A percentile compares a stretch with the other conserved stretches of the same genome.
These are phyloP conservation scores for Aleurites moluccanus DNA, from an alignment of 441 rosid species.

Conservation along the genomic window DNA sequence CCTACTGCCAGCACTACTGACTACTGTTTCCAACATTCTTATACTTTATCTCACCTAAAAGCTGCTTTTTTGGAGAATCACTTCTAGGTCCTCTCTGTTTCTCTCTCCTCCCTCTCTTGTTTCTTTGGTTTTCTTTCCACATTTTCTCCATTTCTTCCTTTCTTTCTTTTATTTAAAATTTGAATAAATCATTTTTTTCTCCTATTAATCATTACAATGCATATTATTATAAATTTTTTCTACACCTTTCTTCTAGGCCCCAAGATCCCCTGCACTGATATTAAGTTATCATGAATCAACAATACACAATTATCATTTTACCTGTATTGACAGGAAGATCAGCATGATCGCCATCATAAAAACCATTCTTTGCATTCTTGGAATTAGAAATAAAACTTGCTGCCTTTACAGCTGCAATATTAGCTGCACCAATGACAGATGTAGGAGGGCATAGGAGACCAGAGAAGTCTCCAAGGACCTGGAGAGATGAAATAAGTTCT, in stretches of 20 bases:
- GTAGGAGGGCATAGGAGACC: conserved; percentile 57
- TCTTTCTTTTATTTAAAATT: not conserved
- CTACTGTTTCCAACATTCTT: not conserved
- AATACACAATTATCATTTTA: conserved; percentile 25
- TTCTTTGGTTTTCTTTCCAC: not conserved
- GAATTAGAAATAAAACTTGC: conserved; percentile 44
- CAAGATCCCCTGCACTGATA: not conserved
- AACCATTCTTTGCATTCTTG: conserved; percentile 33
- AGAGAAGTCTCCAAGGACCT: conserved; percentile 57
- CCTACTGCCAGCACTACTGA: not conserved
- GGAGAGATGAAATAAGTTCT: conserved; percentile 54
- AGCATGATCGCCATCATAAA: conserved; percentile 25
- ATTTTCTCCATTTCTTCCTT: no score
- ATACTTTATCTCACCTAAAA: not conserved
- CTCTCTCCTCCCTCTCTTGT: not conserved
- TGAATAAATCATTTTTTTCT: not conserved
- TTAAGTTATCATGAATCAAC: not conserved
- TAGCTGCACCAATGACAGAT: conserved; percentile 46
- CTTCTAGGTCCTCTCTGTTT: not conserved
- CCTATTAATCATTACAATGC: not conserved
- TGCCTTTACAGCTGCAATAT: conserved; percentile 56
- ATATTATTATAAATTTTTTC: not conserved
- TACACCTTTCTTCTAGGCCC: not conserved
- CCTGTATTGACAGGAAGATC: conserved; percentile 41
- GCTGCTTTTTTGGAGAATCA: not conserved